Base-by-base conservation (phyloP, 352 stramenopile species). In the Globisporangium paroecandrum region DNA sequence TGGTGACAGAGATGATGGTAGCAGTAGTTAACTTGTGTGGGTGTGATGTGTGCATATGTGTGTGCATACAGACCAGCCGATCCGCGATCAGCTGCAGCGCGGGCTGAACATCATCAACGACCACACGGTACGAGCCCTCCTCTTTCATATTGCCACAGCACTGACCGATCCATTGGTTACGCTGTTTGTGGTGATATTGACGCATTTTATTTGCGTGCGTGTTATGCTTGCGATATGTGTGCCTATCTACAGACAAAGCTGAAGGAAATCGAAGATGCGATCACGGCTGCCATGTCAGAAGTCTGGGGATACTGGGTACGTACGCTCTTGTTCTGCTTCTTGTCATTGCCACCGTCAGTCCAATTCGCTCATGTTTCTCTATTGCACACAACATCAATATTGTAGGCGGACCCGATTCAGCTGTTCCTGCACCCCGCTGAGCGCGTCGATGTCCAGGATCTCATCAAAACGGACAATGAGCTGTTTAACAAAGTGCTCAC, bases 401-500 rank as follows among this genome's bases (percentile, higher is more conserved):
- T 65, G n/a, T 25, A 93, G 85, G 83, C 88, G 55, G 89, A 96
- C 67, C 89, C 89, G 27, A 90, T 95, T 62, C 86, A 93, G 70
- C 32, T 94, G 34, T 90, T 89, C 49, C 66, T 95, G 41, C 87
- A 96, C 65, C 85, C 89, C 18, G 85, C 89, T 0, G 89, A 96
- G 75, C 85, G 87, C 18, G 89, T 96, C 36, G 89, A 96, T 57
- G 89, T 96, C 12, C 89, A 94, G 57, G 89, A 96, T 66, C 72
- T 96, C 29, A 94, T 96, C 69, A 90, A 90, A 43, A 96, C 89
- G 6, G 89, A 96, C 78, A 96, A 96, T 27, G 89, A 96, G 62
- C 73, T 95, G 29, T 94, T 96, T 62, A 95, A 96, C 74, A 96
- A 96, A 63, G 89, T 96, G 29, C 70, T 97, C 4, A 95, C 83